A percentile compares a stretch with the other conserved stretches of the same genome.
These are phyloP conservation scores for Diaporthe caulivora DNA, from an alignment of 2,329 filamentous ascomycete genomes.

Conservation along the genomic window DNA sequence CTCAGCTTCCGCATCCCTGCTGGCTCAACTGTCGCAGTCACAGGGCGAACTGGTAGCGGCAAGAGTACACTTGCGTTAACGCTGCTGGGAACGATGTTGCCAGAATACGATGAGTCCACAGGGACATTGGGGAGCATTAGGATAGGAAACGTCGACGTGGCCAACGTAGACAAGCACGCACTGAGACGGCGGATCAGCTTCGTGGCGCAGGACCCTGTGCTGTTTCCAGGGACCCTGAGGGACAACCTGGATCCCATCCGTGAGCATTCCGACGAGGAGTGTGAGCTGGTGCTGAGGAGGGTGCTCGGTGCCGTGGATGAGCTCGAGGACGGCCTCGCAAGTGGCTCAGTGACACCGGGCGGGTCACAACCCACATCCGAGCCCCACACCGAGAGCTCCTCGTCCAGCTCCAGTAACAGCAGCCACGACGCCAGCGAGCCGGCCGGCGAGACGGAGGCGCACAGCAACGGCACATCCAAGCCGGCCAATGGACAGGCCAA, in stretches of 20 bases:
- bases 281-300: conserved; percentile 65
- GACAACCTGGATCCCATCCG: conserved; percentile 78
- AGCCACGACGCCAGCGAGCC: conserved; percentile 21
- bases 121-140: conserved; percentile 59
- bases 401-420: conserved; percentile 33
- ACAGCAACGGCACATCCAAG: conserved; percentile 41
- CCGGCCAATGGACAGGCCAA: background rate
- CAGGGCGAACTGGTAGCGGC: conserved; percentile 87
- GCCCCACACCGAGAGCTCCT: conserved; percentile 12
- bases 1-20: conserved; percentile 80
- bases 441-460: background rate
- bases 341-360: conserved; percentile 25
- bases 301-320: conserved; percentile 63
- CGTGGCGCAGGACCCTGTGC: conserved; percentile 73
- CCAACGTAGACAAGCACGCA: conserved; percentile 64
- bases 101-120: conserved; percentile 50
- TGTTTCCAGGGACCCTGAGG: conserved; percentile 70
- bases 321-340: conserved; percentile 29
- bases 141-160: conserved; percentile 67
- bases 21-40: conserved; percentile 73
- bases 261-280: conserved; percentile 66
- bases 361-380: conserved; percentile 27
- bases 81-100: conserved; percentile 67
- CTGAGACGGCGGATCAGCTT: conserved; percentile 71
- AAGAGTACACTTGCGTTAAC: conserved; percentile 82